phyloP scores from a whole-genome alignment of 2,329 filamentous ascomycete species.

The Fusarium sarcochroum region DNA sequence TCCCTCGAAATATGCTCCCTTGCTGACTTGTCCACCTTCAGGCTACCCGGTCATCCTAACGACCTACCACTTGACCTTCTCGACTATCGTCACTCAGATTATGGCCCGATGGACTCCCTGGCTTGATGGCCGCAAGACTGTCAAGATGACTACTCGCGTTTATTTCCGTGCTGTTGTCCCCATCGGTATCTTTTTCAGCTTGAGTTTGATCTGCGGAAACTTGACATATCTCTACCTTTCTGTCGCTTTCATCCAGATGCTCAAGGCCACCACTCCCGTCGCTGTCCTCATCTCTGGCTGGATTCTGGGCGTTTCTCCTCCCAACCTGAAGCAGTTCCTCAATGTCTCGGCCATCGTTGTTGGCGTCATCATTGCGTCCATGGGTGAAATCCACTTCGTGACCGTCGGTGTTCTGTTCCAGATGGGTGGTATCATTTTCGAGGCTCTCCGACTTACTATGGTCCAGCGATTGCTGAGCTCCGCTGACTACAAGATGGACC shows the following conservation, averaged over 20 bases:
- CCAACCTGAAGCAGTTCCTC: slow-evolving; percentile 87
- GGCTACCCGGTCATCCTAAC: slow-evolving; percentile 86
- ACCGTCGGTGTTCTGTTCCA: slow-evolving; percentile 85
- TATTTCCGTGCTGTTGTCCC: slow-evolving; percentile 95
- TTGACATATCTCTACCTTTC: slow-evolving; percentile 95
- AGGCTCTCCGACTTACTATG: slow-evolving; percentile 86
- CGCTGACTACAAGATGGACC: slow-evolving; percentile 92
- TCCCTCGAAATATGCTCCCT: slow-evolving; percentile 6
- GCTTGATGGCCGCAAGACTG: slow-evolving; percentile 93
- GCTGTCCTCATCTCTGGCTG: slow-evolving; percentile 92
- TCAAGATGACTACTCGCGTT: slow-evolving; percentile 96
- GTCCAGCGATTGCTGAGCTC: slow-evolving; percentile 86
- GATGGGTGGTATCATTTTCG: slow-evolving; percentile 82
- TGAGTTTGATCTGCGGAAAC: slow-evolving; percentile 97
- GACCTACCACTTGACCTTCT: slow-evolving; percentile 95
- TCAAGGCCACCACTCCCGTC: slow-evolving; percentile 97
- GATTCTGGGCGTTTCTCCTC: slow-evolving; percentile 85
- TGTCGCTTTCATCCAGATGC: slow-evolving; percentile 98
- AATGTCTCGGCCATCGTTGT: slow-evolving; percentile 97
- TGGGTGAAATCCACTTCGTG: slow-evolving; percentile 96
- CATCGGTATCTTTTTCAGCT: slow-evolving; percentile 94
- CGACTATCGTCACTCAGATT: slow-evolving; percentile 93
- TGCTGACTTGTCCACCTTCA: slow-evolving; percentile 53
- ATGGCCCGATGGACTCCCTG: slow-evolving; percentile 90
- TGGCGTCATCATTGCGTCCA: slow-evolving; percentile 93